Conservation (phyloP, 1,284 basidiomycete species). For the Cryptococcus jaspeensis region DNA sequence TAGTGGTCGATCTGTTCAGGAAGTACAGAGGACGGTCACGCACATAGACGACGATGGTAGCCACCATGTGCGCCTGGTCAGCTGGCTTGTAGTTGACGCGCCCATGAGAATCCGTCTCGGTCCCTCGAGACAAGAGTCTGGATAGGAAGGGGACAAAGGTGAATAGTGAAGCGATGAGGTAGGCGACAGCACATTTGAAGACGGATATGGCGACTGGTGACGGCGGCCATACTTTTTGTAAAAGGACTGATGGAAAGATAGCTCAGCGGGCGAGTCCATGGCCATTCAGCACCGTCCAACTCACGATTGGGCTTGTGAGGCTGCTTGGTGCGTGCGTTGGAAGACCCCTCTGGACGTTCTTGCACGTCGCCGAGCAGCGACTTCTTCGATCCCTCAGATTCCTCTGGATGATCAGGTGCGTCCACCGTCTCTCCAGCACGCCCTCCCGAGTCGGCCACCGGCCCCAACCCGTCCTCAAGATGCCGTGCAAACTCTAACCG, state of each 20-base stretch:
- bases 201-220: conserved; percentile 52
- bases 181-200: conserved; percentile 87
- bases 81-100: conserved; percentile 56
- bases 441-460: not conserved
- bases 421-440: not conserved
- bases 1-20: not conserved
- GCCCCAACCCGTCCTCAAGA: not conserved
- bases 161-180: conserved; percentile 86
- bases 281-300: not conserved
- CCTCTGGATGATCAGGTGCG: not conserved
- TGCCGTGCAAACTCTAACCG: conserved; percentile 6
- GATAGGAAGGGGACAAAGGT: conserved; percentile 70
- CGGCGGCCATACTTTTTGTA: conserved; percentile 25
- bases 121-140: conserved; percentile 35
- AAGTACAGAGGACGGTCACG: conserved; percentile 6
- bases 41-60: conserved; percentile 68
- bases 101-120: conserved; percentile 56
- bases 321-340: not conserved
- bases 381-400: not conserved
- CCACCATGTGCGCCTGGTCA: conserved; percentile 82
- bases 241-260: not conserved
- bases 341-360: not conserved
- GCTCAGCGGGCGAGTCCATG: not conserved
- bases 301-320: not conserved
- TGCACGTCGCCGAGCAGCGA: not conserved